Evolutionary conservation across 2,329 filamentous ascomycete species (phyloP).

Genomic region (Apiospora arundinis): DNA sequence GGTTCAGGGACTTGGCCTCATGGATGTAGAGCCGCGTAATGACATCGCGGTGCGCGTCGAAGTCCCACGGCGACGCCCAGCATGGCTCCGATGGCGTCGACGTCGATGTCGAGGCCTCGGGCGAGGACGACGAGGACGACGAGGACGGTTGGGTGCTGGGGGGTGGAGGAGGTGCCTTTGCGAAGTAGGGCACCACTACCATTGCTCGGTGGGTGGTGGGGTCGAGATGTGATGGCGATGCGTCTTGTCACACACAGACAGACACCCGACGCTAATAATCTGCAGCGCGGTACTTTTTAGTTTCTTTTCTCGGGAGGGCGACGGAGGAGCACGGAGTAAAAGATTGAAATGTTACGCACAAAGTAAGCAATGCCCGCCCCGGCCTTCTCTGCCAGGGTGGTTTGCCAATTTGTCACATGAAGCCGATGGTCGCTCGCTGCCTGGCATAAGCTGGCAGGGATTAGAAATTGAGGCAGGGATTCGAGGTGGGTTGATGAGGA

Average conservation of each 20-base stretch:
- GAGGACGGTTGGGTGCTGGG: background rate
- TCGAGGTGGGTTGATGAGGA: background rate
- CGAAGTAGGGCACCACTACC: background rate
- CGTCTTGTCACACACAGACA: background rate
- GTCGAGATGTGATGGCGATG: background rate
- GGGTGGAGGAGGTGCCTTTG: background rate
- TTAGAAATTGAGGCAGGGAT: background rate
- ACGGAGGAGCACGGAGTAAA: too few relatives aligned
- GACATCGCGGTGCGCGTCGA: background rate
- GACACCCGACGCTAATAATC: background rate
- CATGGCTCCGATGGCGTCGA: background rate
- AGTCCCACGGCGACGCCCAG: background rate
- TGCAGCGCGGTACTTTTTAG: background rate
- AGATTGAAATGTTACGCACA: too few relatives aligned
- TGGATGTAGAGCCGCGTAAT: slow-evolving; percentile 14
- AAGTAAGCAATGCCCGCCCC: too few relatives aligned
- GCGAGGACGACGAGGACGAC: background rate
- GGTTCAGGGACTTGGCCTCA: slow-evolving; percentile 1
- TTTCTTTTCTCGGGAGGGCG: too few relatives aligned
- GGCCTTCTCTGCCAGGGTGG: too few relatives aligned
- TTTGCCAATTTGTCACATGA: background rate
- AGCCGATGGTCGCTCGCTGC: background rate
- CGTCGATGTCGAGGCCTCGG: background rate
- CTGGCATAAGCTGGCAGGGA: background rate
- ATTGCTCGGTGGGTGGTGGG: background rate